phyloP scores from a whole-genome alignment of 257 asterid species.

The Nicotiana tabacum region DNA sequence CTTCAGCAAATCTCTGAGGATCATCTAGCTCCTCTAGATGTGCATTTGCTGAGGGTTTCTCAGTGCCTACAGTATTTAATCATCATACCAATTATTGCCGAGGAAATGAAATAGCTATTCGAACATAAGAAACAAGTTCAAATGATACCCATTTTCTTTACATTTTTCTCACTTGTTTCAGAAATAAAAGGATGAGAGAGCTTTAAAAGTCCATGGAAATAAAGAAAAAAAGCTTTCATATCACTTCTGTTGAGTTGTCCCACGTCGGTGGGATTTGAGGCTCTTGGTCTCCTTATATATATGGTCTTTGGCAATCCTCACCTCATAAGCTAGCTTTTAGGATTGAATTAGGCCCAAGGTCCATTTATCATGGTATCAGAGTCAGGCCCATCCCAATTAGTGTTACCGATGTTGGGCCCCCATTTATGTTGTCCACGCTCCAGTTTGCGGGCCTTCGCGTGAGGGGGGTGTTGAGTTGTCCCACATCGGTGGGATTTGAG shows the following conservation, averaged over 20 bases:
- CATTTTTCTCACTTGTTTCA: background rate
- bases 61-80: constrained; percentile 37
- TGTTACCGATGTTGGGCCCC: no score
- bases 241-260: background rate
- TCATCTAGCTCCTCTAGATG: constrained; percentile 58
- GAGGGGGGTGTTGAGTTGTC: no score
- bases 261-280: no score
- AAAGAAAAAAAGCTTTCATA: background rate
- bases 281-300: no score
- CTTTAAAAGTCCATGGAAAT: background rate
- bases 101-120: background rate
- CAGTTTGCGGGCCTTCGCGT: no score
- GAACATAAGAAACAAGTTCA: constrained; percentile 5
- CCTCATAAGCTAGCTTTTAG: no score
- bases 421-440: no score
- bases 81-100: background rate
- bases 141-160: background rate
- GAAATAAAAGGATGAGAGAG: background rate
- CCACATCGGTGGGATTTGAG: no score
- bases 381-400: no score
- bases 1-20: constrained; percentile 46
- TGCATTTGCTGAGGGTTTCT: constrained; percentile 39
- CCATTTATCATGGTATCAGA: no score
- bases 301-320: no score
- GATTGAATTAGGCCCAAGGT: no score